Percentiles rank a stretch among this genome's conserved stretches.
Conservation (phyloP, 2,329 filamentous ascomycete genomes). For the Hypoxylon sp. region DNA sequence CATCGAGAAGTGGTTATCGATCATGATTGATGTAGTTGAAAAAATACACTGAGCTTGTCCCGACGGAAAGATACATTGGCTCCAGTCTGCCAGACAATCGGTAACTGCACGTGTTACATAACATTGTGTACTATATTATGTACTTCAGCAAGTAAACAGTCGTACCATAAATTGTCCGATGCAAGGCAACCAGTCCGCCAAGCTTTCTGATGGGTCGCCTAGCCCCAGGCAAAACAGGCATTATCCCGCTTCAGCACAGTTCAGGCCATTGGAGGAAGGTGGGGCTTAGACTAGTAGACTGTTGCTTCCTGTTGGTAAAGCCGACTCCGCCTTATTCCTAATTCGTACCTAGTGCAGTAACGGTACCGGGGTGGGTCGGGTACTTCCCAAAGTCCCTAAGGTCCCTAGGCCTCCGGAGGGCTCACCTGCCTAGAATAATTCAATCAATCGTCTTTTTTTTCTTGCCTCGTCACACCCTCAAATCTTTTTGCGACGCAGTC, state of each 20-base stretch:
- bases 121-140: neutral
- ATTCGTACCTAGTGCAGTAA: conserved; percentile 20
- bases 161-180: conserved; percentile 40
- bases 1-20: neutral
- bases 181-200: conserved; percentile 34
- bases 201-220: conserved; percentile 19
- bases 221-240: conserved; percentile 6
- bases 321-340: conserved; percentile 38
- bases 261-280: conserved; percentile 20
- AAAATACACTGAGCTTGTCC: neutral
- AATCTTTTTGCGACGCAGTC: conserved; percentile 18
- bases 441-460: conserved; percentile 26
- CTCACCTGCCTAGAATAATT: conserved; percentile 27
- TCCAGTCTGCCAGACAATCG: neutral
- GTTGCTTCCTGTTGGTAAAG: conserved; percentile 18
- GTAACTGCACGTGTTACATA: neutral
- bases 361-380: neutral
- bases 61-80: neutral
- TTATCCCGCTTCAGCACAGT: conserved; percentile 21
- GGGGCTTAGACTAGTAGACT: conserved; percentile 4
- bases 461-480: conserved; percentile 35
- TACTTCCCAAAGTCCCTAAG: conserved; percentile 8
- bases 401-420: conserved; percentile 2
- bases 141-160: conserved; percentile 6
- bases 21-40: neutral